Evolutionary conservation across 148 eudicot species (phyloP), one percentile per base, ranked within the genome.

Genomic region (Silene uniflora): DNA sequence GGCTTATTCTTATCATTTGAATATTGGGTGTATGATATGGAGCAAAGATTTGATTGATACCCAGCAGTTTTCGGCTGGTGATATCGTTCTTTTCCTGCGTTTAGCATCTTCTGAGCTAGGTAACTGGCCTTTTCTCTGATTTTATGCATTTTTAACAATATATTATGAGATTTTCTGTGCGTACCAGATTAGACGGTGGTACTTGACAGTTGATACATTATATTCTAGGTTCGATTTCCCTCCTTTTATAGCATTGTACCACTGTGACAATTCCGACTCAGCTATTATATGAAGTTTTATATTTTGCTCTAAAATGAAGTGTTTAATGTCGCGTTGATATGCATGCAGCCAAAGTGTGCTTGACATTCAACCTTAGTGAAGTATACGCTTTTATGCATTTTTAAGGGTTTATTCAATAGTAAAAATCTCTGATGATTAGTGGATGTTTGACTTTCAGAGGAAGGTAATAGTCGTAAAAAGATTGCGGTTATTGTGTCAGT

Each of bases 1-100:
- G 44, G 93, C 90, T 21, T 91, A 84, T 66, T 55, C 90, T 16
- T 81, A 81, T 59, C 63, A 77, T 29, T 52, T 85, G 21, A 66
- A 60, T 3, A 88, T 71, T 22, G 97, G 97, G 10, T 89, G 97
- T 74, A 76, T 91, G 81, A 27, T 80, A 14, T 91, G 91, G 91
- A 77, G 23, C 22, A 75, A 56, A 7, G 85, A 76, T 1, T 82
- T 91, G 83, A 73, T 85, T 52, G 97, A 89, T 72, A 73, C 87
- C 0, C 77, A 82, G 69, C 29, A 35, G 25, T 66, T 81, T 17
- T 29, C 84, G 0, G 60, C 59, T 19, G 77, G 78, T 44, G 91
- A 86, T 13, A 84, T 86, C 22, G 87, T 78, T 69, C 67, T 91
- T 66, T 88, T 66, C 74, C 68, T 89, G 8, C 80, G 91, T 13